Conservation (phyloP, 345 rosid genomes). For the Theobroma cacao region DNA sequence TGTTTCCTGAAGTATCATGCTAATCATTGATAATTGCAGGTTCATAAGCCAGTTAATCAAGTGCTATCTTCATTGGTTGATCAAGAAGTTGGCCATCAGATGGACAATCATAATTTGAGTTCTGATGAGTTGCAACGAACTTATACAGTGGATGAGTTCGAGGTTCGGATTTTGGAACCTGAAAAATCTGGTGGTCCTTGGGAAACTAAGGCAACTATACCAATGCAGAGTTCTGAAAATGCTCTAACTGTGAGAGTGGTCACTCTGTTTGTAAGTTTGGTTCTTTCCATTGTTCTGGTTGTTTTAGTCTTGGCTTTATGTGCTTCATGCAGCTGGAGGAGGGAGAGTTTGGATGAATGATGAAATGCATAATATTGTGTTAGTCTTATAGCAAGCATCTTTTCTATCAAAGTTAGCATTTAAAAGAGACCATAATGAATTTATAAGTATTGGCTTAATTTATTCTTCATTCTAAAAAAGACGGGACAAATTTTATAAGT, state of each 20-base stretch:
- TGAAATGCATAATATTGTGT: background rate
- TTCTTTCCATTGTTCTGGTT: constrained; percentile 18
- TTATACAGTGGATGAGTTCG: constrained; percentile 82
- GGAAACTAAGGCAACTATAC: constrained; percentile 90
- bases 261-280: constrained; percentile 70
- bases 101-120: constrained; percentile 73
- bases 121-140: constrained; percentile 74
- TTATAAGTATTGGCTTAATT: background rate
- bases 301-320: constrained; percentile 12
- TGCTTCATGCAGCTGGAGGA: constrained; percentile 2
- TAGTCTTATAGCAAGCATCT: background rate
- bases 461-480: background rate
- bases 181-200: constrained; percentile 84
- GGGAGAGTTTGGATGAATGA: constrained; percentile 8
- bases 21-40: constrained; percentile 40
- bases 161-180: constrained; percentile 89
- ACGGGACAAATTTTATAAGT: background rate
- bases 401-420: background rate
- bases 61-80: constrained; percentile 89
- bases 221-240: constrained; percentile 95
- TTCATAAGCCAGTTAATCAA: constrained; percentile 81
- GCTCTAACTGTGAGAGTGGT: constrained; percentile 94
- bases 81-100: constrained; percentile 92
- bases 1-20: constrained; percentile 15
- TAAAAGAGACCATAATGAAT: background rate